phyloP scores from a whole-genome alignment of 169 alveolate species.

The Cytauxzoon felis region DNA sequence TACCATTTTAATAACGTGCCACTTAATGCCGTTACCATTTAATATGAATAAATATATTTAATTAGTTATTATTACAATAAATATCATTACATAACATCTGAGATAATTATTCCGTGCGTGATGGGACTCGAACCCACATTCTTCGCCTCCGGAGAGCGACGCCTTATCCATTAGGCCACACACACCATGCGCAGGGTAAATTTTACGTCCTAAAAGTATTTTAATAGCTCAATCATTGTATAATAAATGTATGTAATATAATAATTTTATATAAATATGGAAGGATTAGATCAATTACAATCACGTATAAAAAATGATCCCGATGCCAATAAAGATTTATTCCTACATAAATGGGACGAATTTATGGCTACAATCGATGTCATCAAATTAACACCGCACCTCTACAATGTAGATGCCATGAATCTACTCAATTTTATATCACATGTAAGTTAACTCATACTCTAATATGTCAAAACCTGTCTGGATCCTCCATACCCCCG shows the following conservation, averaged over 20 bases:
- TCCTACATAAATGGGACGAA: constrained; percentile 48
- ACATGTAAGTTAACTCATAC: constrained; percentile 13
- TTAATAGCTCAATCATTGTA: background rate
- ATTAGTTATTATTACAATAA: background rate
- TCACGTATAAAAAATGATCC: constrained; percentile 47
- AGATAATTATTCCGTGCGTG: constrained; percentile 70
- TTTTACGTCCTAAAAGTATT: background rate
- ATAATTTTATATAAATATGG: constrained; percentile 23
- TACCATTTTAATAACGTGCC: constrained; percentile 50
- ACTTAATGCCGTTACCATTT: constrained; percentile 41
- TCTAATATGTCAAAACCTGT: too few species aligned
- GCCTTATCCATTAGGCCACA: constrained; percentile 95
- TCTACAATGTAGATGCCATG: constrained; percentile 46
- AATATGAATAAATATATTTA: background rate
- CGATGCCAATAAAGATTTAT: constrained; percentile 38
- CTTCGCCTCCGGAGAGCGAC: constrained; percentile 95
- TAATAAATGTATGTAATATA: background rate
- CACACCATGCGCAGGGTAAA: constrained; percentile 58
- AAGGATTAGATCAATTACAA: constrained; percentile 20
- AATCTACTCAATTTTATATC: constrained; percentile 37
- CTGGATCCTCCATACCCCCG: too few species aligned
- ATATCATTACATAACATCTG: background rate
- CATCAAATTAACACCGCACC: constrained; percentile 43
- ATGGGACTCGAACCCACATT: constrained; percentile 95
- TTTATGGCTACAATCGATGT: constrained; percentile 40